These are phyloP conservation scores for Ogataea zsoltii DNA, from an alignment of 805 yeast genomes.

Conservation along the genomic window DNA sequence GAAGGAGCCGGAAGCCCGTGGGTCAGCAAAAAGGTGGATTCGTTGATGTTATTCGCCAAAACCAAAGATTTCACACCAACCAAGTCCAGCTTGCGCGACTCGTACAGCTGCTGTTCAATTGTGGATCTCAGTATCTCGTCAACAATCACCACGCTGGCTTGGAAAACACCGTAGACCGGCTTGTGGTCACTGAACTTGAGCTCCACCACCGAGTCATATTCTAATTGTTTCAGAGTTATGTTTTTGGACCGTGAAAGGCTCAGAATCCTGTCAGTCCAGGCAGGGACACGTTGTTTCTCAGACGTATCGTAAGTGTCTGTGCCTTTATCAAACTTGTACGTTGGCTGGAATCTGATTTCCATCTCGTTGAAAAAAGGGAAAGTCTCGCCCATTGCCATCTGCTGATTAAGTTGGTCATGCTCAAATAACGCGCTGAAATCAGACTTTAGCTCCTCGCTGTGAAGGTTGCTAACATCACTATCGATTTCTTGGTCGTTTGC, in stretches of 20 bases:
- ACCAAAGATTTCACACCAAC: conserved; percentile 37
- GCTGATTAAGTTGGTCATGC: conserved; percentile 75
- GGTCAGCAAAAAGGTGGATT: conserved; percentile 22
- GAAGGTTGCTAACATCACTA: too few species aligned
- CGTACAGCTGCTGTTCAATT: conserved; percentile 58
- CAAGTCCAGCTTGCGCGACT: conserved; percentile 44
- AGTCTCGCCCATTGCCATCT: conserved; percentile 73
- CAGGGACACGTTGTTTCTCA: conserved; percentile 90
- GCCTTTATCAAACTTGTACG: conserved; percentile 92
- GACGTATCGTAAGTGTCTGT: conserved; percentile 81
- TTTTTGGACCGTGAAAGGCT: conserved; percentile 55
- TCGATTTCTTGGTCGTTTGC: too few species aligned
- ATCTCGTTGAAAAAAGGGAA: conserved; percentile 82
- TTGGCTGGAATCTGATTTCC: conserved; percentile 80
- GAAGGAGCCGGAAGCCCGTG: conserved; percentile 83
- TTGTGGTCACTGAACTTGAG: conserved; percentile 83
- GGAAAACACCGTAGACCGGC: conserved; percentile 79
- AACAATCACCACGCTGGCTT: conserved; percentile 61
- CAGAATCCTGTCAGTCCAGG: conserved; percentile 94
- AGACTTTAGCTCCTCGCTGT: too few species aligned
- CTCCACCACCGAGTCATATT: conserved; percentile 58
- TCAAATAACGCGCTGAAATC: conserved; percentile 47
- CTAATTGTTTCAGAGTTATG: conserved; percentile 55
- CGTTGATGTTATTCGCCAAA: conserved; percentile 25
- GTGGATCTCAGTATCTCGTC: conserved; percentile 55